Conservation (phyloP, 768 basidiomycete genomes). For the Tulasnella sp. region DNA sequence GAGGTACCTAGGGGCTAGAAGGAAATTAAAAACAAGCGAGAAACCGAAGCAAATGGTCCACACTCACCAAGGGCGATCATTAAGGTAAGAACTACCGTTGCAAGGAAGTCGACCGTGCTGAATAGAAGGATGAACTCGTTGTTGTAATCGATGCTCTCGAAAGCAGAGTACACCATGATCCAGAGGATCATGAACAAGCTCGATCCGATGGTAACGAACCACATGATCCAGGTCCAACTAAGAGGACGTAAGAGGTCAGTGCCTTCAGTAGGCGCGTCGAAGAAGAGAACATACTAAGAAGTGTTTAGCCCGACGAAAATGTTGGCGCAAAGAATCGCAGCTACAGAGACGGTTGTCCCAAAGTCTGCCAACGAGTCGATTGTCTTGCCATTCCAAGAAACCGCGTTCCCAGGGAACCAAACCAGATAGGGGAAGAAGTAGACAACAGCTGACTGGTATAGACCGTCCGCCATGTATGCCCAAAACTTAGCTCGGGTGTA, state of each 20-base stretch:
- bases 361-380: constrained; percentile 84
- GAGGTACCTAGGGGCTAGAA: constrained; percentile 76
- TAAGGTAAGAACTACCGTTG: constrained; percentile 69
- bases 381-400: constrained; percentile 77
- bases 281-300: constrained; percentile 68
- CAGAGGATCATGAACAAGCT: constrained; percentile 82
- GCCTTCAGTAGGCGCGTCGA: constrained; percentile 40
- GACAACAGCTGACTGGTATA: constrained; percentile 88
- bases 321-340: constrained; percentile 88
- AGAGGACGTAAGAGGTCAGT: constrained; percentile 30
- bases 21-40: constrained; percentile 33
- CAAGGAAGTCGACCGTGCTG: constrained; percentile 82
- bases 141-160: constrained; percentile 70
- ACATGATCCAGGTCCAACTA: constrained; percentile 84
- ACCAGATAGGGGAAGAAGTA: constrained; percentile 83
- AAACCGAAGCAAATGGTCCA: neutral
- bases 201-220: constrained; percentile 78
- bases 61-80: constrained; percentile 71
- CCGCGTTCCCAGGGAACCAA: constrained; percentile 65
- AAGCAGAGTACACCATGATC: constrained; percentile 86
- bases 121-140: constrained; percentile 75
- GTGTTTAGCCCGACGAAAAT: constrained; percentile 88
- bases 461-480: constrained; percentile 91
- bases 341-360: constrained; percentile 87
- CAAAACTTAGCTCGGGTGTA: constrained; percentile 93